Percentiles rank a stretch among this genome's conserved stretches.
Conservation (phyloP, 2,329 filamentous ascomycete genomes). For the Fusarium luffae region DNA sequence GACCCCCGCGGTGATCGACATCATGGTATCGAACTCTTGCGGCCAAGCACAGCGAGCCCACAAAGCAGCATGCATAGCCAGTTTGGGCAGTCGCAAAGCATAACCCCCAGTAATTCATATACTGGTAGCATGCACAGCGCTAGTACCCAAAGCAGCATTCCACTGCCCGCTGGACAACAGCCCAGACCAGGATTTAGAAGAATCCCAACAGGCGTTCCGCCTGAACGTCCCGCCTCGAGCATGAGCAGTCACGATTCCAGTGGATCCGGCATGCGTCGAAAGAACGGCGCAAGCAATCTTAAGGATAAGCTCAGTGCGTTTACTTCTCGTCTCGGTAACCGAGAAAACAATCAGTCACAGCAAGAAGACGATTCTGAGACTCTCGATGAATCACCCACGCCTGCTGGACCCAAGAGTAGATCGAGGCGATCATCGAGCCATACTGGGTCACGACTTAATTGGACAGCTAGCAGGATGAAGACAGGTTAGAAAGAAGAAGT, state of each 20-base stretch:
- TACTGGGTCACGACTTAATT: conserved; percentile 31
- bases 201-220: conserved; percentile 33
- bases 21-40: conserved; percentile 47
- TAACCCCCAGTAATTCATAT: conserved; percentile 26
- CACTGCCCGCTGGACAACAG: conserved; percentile 22
- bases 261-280: conserved; percentile 43
- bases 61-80: conserved; percentile 37
- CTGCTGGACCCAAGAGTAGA: conserved; percentile 27
- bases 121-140: conserved; percentile 23
- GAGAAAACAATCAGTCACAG: conserved; percentile 36
- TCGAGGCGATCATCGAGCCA: conserved; percentile 36
- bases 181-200: conserved; percentile 41
- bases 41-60: conserved; percentile 50
- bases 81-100: conserved; percentile 9
- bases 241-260: conserved; percentile 44
- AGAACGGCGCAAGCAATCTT: conserved; percentile 47
- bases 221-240: conserved; percentile 49
- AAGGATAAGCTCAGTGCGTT: conserved; percentile 53
- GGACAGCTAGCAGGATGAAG: conserved; percentile 36
- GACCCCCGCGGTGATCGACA: conserved; percentile 36
- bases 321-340: conserved; percentile 46
- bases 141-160: conserved; percentile 34
- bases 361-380: conserved; percentile 40
- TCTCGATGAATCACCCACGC: conserved; percentile 29
- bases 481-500: conserved; percentile 6